These are phyloP conservation scores for Ceratocystis smalleyi DNA, from an alignment of 2,329 filamentous ascomycete species.

Conservation along the genomic window DNA sequence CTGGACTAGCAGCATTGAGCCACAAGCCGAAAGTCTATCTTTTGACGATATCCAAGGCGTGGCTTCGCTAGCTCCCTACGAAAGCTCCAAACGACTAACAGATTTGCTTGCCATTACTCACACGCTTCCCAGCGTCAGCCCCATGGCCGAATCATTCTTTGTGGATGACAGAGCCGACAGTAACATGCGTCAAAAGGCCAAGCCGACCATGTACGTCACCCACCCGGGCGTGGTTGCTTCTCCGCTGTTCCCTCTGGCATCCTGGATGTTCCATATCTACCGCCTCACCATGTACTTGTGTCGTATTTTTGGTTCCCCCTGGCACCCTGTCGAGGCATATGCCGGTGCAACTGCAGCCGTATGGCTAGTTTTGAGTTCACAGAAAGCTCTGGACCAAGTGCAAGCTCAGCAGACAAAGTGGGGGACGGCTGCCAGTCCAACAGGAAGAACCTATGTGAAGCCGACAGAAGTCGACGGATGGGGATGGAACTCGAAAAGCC, in stretches of 20 bases:
- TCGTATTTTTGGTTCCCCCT: constrained; percentile 69
- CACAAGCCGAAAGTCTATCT: constrained; percentile 37
- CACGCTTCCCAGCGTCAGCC: constrained; percentile 43
- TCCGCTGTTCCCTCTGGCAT: constrained; percentile 58
- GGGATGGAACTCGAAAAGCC: constrained; percentile 45
- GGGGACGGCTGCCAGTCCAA: constrained; percentile 55
- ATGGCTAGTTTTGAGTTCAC: constrained; percentile 59
- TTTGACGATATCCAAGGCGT: constrained; percentile 64
- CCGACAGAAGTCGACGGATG: constrained; percentile 76
- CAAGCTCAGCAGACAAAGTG: constrained; percentile 54
- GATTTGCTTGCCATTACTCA: constrained; percentile 68
- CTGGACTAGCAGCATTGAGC: constrained; percentile 77
- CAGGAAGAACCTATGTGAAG: constrained; percentile 46
- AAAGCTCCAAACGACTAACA: constrained; percentile 73
- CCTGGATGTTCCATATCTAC: constrained; percentile 56
- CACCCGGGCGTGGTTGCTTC: constrained; percentile 84
- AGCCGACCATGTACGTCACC: constrained; percentile 55
- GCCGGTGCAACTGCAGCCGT: constrained; percentile 59
- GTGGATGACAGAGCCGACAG: background rate
- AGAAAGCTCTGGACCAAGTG: constrained; percentile 43
- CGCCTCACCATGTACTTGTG: constrained; percentile 50
- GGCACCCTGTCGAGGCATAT: constrained; percentile 70
- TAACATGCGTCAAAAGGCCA: constrained; percentile 17
- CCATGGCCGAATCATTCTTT: constrained; percentile 24
- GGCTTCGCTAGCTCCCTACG: constrained; percentile 50